A percentile compares a stretch with the other conserved stretches of the same genome.
phyloP scores from a whole-genome alignment of 805 yeast species.

The Myxozyma lipomycoides region DNA sequence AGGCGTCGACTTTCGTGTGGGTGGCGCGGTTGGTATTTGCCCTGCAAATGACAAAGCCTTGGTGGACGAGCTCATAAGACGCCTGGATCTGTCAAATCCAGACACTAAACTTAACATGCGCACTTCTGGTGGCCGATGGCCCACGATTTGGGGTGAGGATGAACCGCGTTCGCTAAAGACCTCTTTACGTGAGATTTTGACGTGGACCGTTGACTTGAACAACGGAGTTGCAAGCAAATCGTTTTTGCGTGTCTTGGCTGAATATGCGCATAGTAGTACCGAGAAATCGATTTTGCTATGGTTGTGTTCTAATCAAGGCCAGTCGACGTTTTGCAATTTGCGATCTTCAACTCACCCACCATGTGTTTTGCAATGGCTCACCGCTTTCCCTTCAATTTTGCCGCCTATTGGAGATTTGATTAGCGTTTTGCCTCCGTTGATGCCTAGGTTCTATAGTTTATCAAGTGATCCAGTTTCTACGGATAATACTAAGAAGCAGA shows the following conservation, averaged over 20 bases:
- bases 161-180: constrained; percentile 22
- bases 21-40: constrained; percentile 33
- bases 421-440: constrained; percentile 66
- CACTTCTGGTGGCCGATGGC: constrained; percentile 33
- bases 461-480: constrained; percentile 50
- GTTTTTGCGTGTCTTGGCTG: constrained; percentile 28
- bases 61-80: constrained; percentile 27
- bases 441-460: constrained; percentile 72
- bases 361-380: constrained; percentile 62
- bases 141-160: constrained; percentile 34
- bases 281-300: constrained; percentile 27
- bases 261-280: constrained; percentile 18
- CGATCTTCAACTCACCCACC: constrained; percentile 28
- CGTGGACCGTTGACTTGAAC: constrained; percentile 31
- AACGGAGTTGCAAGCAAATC: constrained; percentile 28
- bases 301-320: constrained; percentile 30
- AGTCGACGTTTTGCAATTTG: constrained; percentile 26
- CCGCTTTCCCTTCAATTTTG: constrained; percentile 62
- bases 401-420: constrained; percentile 64
- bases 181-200: constrained; percentile 27
- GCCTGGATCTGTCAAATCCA: constrained; percentile 9
- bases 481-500: constrained; percentile 5
- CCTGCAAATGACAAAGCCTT: constrained; percentile 29
- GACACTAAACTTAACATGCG: constrained; percentile 17
- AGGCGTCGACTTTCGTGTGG: constrained; percentile 32